A percentile compares a stretch with the other conserved stretches of the same genome.
Evolutionary conservation across 345 rosid species (phyloP).

Genomic region (Sisymbrium altissimum): DNA sequence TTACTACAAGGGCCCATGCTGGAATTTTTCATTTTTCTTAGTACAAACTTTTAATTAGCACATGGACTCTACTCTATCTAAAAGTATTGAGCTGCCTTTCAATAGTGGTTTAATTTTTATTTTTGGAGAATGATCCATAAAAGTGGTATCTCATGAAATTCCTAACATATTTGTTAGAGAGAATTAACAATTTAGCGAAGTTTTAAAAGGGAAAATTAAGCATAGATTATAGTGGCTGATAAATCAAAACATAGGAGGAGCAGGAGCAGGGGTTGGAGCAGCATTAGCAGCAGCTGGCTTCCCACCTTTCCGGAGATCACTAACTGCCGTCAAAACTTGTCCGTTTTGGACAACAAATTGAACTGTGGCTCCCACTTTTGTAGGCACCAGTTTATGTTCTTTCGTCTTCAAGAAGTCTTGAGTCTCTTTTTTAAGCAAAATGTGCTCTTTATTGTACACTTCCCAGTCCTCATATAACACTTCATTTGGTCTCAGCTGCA

Average conservation of each 20-base stretch:
- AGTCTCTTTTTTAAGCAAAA: conserved; percentile 51
- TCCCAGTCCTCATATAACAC: conserved; percentile 66
- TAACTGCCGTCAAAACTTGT: conserved; percentile 51
- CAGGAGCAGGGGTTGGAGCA: neutral
- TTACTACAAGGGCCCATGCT: too few relatives aligned
- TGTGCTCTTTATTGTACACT: conserved; percentile 59
- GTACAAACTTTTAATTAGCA: too few relatives aligned
- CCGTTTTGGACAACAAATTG: conserved; percentile 58
- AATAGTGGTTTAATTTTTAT: neutral
- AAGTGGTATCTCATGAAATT: neutral
- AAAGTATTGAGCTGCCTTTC: too few relatives aligned
- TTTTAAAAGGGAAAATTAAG: neutral
- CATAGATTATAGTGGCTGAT: neutral
- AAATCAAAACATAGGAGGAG: neutral
- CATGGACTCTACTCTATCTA: too few relatives aligned
- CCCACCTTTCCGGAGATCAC: conserved; percentile 80
- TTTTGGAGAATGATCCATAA: neutral
- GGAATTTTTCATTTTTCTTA: too few relatives aligned
- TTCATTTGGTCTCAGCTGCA: conserved; percentile 66
- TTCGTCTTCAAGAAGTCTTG: conserved; percentile 46
- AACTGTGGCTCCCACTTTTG: conserved; percentile 52
- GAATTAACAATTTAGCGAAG: neutral
- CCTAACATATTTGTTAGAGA: neutral
- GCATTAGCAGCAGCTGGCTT: conserved; percentile 54
- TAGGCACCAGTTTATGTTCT: conserved; percentile 47